Evolutionary conservation across 805 yeast species (phyloP).

Genomic region (Saturnispora ahearnii): DNA sequence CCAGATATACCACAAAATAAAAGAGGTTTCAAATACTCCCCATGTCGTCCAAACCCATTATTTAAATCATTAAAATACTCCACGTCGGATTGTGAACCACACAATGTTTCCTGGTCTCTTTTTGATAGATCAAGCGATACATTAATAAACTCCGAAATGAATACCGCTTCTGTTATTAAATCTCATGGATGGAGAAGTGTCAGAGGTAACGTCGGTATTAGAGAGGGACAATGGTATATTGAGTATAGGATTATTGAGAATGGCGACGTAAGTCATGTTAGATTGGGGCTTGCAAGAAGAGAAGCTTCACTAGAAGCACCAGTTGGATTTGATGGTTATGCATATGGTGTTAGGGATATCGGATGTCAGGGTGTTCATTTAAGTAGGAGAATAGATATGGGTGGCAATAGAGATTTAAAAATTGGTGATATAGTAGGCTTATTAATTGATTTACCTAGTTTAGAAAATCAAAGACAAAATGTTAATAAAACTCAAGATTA

Average conservation of each 20-base stretch:
- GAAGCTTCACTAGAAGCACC: constrained; percentile 93
- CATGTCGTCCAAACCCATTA: constrained; percentile 63
- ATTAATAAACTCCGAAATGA: constrained; percentile 30
- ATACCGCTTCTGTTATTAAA: constrained; percentile 43
- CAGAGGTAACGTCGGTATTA: constrained; percentile 62
- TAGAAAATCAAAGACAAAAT: constrained; percentile 32
- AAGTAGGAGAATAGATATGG: constrained; percentile 53
- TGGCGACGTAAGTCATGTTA: constrained; percentile 37
- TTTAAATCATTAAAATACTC: constrained; percentile 53
- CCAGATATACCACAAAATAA: constrained; percentile 80
- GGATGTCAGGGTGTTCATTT: constrained; percentile 68
- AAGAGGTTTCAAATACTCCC: constrained; percentile 71
- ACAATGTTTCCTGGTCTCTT: constrained; percentile 42
- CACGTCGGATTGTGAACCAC: constrained; percentile 69
- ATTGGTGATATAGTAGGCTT: constrained; percentile 82
- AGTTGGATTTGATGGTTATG: constrained; percentile 90
- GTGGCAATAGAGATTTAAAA: constrained; percentile 28
- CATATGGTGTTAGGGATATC: constrained; percentile 81
- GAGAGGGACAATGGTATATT: constrained; percentile 74
- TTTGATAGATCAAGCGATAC: constrained; percentile 65
- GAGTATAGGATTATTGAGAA: constrained; percentile 49
- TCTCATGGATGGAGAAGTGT: constrained; percentile 67
- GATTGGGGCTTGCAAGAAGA: constrained; percentile 75
- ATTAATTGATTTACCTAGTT: constrained; percentile 56
- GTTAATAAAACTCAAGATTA: constrained; percentile 26